Conservation (phyloP, 2,329 filamentous ascomycete species). For the Boeremia exigua region DNA sequence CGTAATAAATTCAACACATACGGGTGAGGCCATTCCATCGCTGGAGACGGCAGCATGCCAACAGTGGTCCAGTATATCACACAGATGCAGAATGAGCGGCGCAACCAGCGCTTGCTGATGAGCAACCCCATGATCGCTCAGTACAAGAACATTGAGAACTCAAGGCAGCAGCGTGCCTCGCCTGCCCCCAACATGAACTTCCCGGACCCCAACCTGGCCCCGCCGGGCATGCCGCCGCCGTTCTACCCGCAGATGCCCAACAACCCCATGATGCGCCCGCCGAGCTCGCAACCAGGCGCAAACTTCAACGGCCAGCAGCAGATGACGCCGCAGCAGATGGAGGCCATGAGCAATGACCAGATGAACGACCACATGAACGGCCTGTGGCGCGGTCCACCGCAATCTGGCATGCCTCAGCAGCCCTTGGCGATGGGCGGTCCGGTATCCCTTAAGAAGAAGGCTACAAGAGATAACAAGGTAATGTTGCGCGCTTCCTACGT, state of each 20-base stretch:
- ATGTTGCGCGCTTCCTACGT: constrained; percentile 40
- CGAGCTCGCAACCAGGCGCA: constrained; percentile 56
- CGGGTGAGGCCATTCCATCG: too few species aligned
- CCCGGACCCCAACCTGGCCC: constrained; percentile 56
- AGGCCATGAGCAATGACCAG: constrained; percentile 47
- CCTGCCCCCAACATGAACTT: constrained; percentile 63
- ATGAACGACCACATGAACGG: too few species aligned
- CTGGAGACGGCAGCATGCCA: too few species aligned
- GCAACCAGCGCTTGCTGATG: constrained; percentile 75
- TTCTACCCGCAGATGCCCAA: constrained; percentile 45
- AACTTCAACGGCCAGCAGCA: constrained; percentile 66
- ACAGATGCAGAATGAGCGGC: constrained; percentile 70
- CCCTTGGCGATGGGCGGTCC: constrained; percentile 59
- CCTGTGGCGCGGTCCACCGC: constrained; percentile 36
- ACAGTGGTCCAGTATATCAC: constrained; percentile 72
- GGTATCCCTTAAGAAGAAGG: constrained; percentile 78
- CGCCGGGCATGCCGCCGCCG: constrained; percentile 51
- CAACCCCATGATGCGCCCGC: constrained; percentile 62
- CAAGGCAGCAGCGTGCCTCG: constrained; percentile 69
- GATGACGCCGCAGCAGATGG: constrained; percentile 66
- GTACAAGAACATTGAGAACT: constrained; percentile 55
- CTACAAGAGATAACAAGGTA: constrained; percentile 74
- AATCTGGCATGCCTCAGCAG: constrained; percentile 60
- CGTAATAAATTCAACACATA: too few species aligned
- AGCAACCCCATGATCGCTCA: constrained; percentile 58